Conservation (phyloP, 148 eudicot species). For the Rheum nobile region DNA sequence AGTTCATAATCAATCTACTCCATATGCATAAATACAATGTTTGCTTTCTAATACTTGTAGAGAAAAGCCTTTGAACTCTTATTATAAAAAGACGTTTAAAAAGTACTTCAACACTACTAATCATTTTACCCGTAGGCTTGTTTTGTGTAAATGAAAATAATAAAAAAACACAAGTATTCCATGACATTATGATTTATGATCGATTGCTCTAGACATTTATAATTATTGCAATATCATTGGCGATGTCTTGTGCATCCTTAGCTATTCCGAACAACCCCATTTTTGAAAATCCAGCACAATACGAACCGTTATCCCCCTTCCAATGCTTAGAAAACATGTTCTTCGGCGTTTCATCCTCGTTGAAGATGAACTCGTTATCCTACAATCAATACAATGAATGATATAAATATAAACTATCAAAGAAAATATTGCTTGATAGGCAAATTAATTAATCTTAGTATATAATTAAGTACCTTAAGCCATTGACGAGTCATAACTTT, state of each 20-base stretch:
- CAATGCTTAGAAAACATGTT: constrained; percentile 17
- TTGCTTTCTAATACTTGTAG: too few species aligned
- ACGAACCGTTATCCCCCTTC: constrained; percentile 21
- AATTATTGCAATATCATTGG: constrained; percentile 14
- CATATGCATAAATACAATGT: too few species aligned
- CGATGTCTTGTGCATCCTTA: constrained; percentile 21
- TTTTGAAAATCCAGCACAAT: constrained; percentile 24
- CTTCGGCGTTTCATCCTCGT: constrained; percentile 18
- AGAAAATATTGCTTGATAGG: background rate
- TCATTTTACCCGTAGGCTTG: too few species aligned
- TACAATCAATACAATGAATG: background rate
- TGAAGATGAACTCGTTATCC: constrained; percentile 18
- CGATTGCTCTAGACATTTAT: background rate
- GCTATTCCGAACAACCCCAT: constrained; percentile 27
- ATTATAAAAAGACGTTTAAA: too few species aligned
- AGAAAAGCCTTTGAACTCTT: too few species aligned
- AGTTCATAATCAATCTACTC: too few species aligned
- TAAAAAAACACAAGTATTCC: too few species aligned
- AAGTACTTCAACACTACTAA: too few species aligned
- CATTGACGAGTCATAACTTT: constrained; percentile 17
- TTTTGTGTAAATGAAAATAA: too few species aligned
- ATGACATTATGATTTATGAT: too few species aligned
- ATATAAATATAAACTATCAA: background rate
- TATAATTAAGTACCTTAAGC: constrained; percentile 34
- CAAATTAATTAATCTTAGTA: too few species aligned